These are phyloP conservation scores for Beauveria medogensis DNA, from an alignment of 2,329 filamentous ascomycete genomes.

Conservation along the genomic window DNA sequence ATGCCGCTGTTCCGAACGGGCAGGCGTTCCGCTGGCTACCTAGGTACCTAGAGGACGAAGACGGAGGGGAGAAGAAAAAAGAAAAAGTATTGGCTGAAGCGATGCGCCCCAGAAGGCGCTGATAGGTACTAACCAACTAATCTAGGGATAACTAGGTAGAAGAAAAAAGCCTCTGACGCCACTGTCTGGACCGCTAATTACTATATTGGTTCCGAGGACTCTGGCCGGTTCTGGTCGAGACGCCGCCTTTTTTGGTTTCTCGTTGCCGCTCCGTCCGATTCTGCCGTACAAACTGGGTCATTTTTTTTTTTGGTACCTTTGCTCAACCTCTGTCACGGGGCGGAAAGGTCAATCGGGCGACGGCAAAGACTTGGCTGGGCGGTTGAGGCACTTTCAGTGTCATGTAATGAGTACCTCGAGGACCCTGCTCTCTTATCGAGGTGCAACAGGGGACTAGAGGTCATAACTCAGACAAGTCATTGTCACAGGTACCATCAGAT, in stretches of 20 bases:
- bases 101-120: neutral
- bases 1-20: conserved; percentile 8
- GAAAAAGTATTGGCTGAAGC: too few relatives aligned
- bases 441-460: neutral
- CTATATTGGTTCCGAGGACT: neutral
- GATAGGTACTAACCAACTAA: too few relatives aligned
- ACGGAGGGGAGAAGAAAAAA: too few relatives aligned
- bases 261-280: conserved; percentile 1
- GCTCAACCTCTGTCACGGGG: neutral
- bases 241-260: neutral
- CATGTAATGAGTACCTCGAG: neutral
- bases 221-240: conserved; percentile 4
- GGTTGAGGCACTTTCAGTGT: conserved; percentile 3
- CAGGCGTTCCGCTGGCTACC: neutral
- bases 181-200: conserved; percentile 8
- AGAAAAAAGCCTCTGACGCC: conserved; percentile 8
- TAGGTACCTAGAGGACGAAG: too few relatives aligned
- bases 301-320: neutral
- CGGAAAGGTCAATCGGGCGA: neutral
- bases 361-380: neutral
- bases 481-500: neutral
- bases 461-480: neutral
- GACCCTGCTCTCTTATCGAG: neutral
- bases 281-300: neutral
- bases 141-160: neutral